Percentiles rank a stretch among this genome's conserved stretches.
These are phyloP conservation scores for Dillenia turbinata DNA, from an alignment of 164 flowering plant species.

Conservation along the genomic window DNA sequence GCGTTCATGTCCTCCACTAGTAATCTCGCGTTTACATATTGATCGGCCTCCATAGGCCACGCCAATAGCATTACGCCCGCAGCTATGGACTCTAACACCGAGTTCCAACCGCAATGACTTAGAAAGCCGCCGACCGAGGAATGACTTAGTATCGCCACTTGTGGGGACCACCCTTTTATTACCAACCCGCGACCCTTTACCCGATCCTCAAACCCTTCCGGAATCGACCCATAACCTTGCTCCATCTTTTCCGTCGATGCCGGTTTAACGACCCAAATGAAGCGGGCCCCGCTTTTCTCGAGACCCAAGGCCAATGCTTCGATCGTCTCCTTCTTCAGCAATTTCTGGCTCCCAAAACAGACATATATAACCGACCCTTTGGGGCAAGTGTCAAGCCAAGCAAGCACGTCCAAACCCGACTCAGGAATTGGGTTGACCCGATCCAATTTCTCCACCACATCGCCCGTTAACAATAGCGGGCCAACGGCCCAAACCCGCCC, in stretches of 20 bases:
- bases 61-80: conserved; percentile 39
- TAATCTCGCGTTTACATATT: conserved; percentile 32
- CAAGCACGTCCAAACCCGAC: conserved; percentile 5
- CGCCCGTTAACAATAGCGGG: conserved; percentile 22
- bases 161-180: conserved; percentile 53
- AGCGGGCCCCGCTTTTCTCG: conserved; percentile 38
- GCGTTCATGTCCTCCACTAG: conserved; percentile 33
- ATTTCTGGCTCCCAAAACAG: conserved; percentile 44
- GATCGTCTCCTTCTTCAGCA: conserved; percentile 11
- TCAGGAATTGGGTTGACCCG: conserved; percentile 8
- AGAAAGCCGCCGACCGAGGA: conserved; percentile 46
- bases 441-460: neutral
- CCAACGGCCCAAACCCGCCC: conserved; percentile 41
- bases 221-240: conserved; percentile 18
- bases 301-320: conserved; percentile 24
- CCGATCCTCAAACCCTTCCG: conserved; percentile 42
- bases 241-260: conserved; percentile 8
- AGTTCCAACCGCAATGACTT: conserved; percentile 73
- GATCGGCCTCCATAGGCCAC: conserved; percentile 70
- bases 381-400: conserved; percentile 36
- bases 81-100: conserved; percentile 37
- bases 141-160: conserved; percentile 38
- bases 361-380: conserved; percentile 39
- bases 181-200: conserved; percentile 35
- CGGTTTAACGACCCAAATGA: conserved; percentile 42